Conservation (phyloP, 169 alveolate species). For the Eimeria acervulina region DNA sequence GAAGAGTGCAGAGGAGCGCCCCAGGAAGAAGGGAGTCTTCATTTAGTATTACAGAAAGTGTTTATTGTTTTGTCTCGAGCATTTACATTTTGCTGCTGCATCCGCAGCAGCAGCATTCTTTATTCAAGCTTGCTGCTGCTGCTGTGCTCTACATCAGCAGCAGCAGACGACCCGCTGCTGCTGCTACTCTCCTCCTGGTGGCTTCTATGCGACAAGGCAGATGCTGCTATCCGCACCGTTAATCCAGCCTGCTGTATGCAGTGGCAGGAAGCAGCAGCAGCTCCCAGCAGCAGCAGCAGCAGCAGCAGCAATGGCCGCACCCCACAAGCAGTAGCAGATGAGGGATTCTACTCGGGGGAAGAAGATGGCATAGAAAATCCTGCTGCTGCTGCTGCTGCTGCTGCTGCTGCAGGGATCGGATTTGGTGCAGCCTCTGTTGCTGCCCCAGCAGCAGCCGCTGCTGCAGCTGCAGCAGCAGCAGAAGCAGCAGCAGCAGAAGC, state of each 20-base stretch:
- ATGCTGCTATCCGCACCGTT: not conserved
- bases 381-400: too few species aligned
- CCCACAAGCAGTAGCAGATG: not conserved
- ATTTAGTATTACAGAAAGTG: too few species aligned
- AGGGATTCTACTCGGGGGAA: not conserved
- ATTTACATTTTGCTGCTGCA: slow-evolving; percentile 16
- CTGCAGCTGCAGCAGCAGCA: too few species aligned
- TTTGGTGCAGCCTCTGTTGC: too few species aligned
- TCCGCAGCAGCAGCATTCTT: slow-evolving; percentile 26
- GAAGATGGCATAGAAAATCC: not conserved
- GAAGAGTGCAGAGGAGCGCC: not conserved
- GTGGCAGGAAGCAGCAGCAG: slow-evolving; percentile 3
- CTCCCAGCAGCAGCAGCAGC: not conserved
- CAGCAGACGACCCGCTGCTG: slow-evolving; percentile 25
- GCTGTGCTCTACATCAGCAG: slow-evolving; percentile 17
- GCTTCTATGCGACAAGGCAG: slow-evolving; percentile 6
- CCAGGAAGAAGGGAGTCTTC: too few species aligned
- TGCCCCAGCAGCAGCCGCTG: too few species aligned
- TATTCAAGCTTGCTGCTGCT: slow-evolving; percentile 31
- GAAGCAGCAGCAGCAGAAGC: too few species aligned
- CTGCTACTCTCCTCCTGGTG: not conserved
- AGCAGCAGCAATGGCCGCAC: not conserved
- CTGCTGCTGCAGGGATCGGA: too few species aligned
- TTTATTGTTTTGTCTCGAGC: not conserved
- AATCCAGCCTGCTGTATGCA: not conserved